Evolutionary conservation across 345 rosid genomes (phyloP).

Genomic region (Camelina neglecta): DNA sequence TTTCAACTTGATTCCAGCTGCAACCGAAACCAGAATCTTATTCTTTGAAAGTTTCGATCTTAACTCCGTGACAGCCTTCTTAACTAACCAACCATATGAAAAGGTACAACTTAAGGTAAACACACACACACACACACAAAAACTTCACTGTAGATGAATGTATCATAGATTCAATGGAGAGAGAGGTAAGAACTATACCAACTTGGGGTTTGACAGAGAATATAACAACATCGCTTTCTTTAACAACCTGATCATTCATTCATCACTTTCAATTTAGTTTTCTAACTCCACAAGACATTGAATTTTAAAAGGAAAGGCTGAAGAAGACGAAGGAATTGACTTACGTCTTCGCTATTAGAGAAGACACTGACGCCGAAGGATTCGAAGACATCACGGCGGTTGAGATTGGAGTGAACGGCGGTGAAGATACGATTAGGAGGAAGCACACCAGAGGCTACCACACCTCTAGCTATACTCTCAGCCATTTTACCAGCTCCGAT

Average conservation of each 20-base stretch:
- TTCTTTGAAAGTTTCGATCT: conserved; percentile 63
- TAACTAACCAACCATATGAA: conserved; percentile 32
- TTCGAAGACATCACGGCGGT: conserved; percentile 64
- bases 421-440: conserved; percentile 76
- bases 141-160: neutral
- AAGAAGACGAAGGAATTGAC: neutral
- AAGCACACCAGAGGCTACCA: conserved; percentile 68
- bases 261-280: conserved; percentile 16
- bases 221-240: conserved; percentile 75
- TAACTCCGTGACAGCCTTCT: conserved; percentile 65
- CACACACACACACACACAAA: neutral
- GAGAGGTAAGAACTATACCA: conserved; percentile 41
- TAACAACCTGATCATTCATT: conserved; percentile 62
- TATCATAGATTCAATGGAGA: conserved; percentile 1
- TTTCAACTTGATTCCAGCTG: conserved; percentile 80
- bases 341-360: conserved; percentile 60
- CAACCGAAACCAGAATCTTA: conserved; percentile 89
- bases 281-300: neutral
- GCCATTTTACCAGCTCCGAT: conserved; percentile 96
- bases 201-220: conserved; percentile 96
- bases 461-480: conserved; percentile 87
- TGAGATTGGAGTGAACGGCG: conserved; percentile 62
- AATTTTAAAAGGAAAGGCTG: neutral
- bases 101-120: neutral
- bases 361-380: conserved; percentile 71